Base-by-base conservation (phyloP, 2,329 filamentous ascomycete genomes). In the Cadophora luteo-olivacea region DNA sequence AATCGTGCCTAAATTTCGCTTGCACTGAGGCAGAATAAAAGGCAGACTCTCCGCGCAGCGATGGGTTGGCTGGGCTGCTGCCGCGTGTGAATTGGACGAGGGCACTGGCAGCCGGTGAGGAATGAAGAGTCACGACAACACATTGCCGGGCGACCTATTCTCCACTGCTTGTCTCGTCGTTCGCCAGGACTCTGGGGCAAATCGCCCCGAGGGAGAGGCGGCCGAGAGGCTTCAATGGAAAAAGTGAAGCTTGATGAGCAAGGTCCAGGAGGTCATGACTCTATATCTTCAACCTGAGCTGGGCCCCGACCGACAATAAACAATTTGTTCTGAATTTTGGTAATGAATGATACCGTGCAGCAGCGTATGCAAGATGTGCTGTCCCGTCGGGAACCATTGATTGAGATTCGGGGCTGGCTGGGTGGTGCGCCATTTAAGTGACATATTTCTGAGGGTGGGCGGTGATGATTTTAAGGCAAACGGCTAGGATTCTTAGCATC, bases 311-410 rank as follows among this genome's bases (percentile, higher is more conserved):
- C 36, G 57, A 24, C 22, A 5, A 19, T 7, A 19, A 49, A 19
- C 14, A 19, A 14, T 2, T 14, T 19, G n/a, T 8, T 19, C 5
- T 8, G n/a, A 1, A 11, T 24, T 38, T 45, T 7, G 57, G 11
- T 8, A 22, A 60, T 41, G 33, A 22, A 41, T 60, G 36, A 9
- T 45, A 60, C 11, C 12, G 14, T 66, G 68, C 65, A 70, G 49
- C 19, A 45, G 29, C n/a, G 16, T 5, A 65, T 69, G 69, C 66
- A 51, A 49, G 67, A 57, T 70, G 69, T 61, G 45, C 16, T 70
- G 69, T 67, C 22, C 29, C 29, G 2, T 9, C 22, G 6, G 51
- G 25, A 36, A 58, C 48, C 45, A 68, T 66, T 69, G 58, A 64
- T 57, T 33, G 33, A 57, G 32, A 52, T 16, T 61, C 49, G 51